These are phyloP conservation scores for Salvia hispanica DNA, from an alignment of 257 asterid genomes.

Conservation along the genomic window DNA sequence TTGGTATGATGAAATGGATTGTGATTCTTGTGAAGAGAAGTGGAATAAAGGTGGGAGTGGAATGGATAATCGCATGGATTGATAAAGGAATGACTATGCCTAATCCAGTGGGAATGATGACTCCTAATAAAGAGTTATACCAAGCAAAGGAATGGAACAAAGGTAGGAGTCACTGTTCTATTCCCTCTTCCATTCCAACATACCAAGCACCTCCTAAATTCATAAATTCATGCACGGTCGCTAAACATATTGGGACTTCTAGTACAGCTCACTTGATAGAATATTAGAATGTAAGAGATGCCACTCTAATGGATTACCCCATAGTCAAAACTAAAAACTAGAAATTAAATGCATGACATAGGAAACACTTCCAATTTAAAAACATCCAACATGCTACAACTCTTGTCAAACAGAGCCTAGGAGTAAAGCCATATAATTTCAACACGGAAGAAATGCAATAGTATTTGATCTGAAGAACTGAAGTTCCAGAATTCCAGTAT, in stretches of 20 bases:
- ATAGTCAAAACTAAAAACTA: conserved; percentile 14
- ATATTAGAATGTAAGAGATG: conserved; percentile 18
- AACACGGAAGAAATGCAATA: conserved; percentile 4
- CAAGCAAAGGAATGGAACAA: too few relatives aligned
- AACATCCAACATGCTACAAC: neutral
- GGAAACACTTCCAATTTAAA: neutral
- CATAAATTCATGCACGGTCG: neutral
- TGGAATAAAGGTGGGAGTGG: too few relatives aligned
- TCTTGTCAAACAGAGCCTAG: conserved; percentile 9
- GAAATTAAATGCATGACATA: neutral
- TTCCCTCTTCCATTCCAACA: too few relatives aligned
- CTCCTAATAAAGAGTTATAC: too few relatives aligned
- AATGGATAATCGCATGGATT: too few relatives aligned
- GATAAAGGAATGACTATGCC: too few relatives aligned
- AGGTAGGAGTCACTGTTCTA: too few relatives aligned
- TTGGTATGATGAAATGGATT: too few relatives aligned
- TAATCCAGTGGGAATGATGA: too few relatives aligned
- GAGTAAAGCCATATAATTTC: neutral
- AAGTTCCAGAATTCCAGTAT: neutral
- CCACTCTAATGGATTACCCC: conserved; percentile 15
- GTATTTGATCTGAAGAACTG: conserved; percentile 3
- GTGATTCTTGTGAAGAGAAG: too few relatives aligned
- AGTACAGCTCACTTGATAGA: conserved; percentile 16
- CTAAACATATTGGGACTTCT: conserved; percentile 7
- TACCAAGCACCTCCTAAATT: too few relatives aligned